Conservation (phyloP, 192 early-diverging fungal genomes). For the Thamnidium elegans region DNA sequence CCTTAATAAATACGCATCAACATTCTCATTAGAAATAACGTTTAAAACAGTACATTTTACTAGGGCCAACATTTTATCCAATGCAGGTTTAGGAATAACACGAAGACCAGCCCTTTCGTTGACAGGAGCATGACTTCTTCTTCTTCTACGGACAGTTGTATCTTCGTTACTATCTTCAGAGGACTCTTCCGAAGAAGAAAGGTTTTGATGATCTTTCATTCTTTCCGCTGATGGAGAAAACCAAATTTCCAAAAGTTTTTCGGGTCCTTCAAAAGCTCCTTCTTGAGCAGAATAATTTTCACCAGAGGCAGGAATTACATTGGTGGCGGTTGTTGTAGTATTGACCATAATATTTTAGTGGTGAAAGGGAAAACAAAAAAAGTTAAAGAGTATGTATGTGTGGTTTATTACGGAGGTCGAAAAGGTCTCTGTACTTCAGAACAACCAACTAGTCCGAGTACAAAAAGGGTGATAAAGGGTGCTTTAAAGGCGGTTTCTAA, state of each 20-base stretch:
- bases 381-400: no score
- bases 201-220: conserved; percentile 20
- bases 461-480: no score
- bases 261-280: conserved; percentile 90
- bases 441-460: no score
- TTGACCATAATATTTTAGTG: no score
- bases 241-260: conserved; percentile 98
- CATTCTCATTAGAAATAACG: conserved; percentile 75
- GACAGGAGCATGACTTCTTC: conserved; percentile 33
- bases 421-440: no score
- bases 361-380: no score
- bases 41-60: conserved; percentile 93
- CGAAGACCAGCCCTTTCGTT: conserved; percentile 63
- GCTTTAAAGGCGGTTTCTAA: no score
- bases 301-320: neutral
- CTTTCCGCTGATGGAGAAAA: conserved; percentile 57
- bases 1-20: conserved; percentile 91
- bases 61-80: conserved; percentile 92
- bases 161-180: conserved; percentile 8
- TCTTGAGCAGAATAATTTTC: conserved; percentile 33
- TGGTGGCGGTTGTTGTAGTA: no score
- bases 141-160: conserved; percentile 1
- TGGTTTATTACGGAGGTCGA: no score
- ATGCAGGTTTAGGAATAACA: conserved; percentile 67
- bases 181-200: neutral